Evolutionary conservation across 106 monocot species (phyloP).

Genomic region (Alisma plantagoaquatica): DNA sequence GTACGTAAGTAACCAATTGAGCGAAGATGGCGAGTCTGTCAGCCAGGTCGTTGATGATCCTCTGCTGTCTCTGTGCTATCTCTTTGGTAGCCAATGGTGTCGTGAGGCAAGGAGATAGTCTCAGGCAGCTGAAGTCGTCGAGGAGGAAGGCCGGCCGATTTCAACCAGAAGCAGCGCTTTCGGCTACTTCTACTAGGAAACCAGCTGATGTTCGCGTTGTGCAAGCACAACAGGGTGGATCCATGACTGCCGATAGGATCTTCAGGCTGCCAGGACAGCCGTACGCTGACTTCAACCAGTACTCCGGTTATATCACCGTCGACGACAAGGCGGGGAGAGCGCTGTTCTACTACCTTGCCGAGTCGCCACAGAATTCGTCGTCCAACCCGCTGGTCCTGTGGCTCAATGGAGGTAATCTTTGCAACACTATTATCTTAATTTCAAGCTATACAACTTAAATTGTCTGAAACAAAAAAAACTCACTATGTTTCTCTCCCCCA

Average conservation of each 20-base stretch:
- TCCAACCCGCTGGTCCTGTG: no score
- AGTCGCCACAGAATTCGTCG: constrained; percentile 10
- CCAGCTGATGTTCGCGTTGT: background rate
- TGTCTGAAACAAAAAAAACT: background rate
- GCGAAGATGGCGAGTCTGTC: no score
- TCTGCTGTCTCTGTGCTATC: no score
- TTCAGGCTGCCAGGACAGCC: constrained; percentile 29
- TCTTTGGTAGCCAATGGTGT: no score
- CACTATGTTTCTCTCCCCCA: no score
- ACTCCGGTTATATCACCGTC: constrained; percentile 30
- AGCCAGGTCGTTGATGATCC: no score
- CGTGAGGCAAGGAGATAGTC: background rate
- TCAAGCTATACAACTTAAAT: no score
- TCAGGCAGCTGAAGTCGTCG: background rate
- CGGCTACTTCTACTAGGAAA: no score
- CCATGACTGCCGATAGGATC: constrained; percentile 25
- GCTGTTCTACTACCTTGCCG: constrained; percentile 35
- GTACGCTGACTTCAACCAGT: constrained; percentile 5
- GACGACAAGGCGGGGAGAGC: constrained; percentile 17
- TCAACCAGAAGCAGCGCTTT: background rate
- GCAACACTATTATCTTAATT: no score
- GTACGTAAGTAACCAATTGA: no score
- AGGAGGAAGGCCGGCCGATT: background rate
- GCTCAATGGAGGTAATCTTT: constrained; percentile 31
- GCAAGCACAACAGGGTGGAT: background rate